These are phyloP conservation scores for Blastobotrys buckinghamii DNA, from an alignment of 1,139 yeast species.

Conservation along the genomic window DNA sequence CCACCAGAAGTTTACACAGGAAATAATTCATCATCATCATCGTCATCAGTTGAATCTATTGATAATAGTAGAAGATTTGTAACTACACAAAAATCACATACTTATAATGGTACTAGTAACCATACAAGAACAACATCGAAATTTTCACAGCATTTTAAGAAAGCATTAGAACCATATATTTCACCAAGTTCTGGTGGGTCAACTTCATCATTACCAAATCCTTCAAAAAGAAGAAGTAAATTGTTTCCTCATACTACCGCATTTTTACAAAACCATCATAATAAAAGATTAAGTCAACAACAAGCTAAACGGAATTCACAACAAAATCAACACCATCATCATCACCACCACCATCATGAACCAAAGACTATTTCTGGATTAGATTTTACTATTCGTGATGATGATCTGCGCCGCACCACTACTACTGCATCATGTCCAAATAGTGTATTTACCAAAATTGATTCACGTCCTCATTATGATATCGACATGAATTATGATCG, in stretches of 20 bases:
- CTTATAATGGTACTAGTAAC: not conserved
- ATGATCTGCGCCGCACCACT: conserved; percentile 12
- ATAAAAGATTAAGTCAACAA: not conserved
- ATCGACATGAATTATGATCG: conserved; percentile 5
- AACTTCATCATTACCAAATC: not conserved
- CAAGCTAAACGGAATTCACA: too few relatives aligned
- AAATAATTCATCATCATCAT: not conserved
- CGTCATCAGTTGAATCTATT: not conserved
- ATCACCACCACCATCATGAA: not conserved
- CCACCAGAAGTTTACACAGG: not conserved
- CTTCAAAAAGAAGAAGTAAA: not conserved
- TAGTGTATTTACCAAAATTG: conserved; percentile 6
- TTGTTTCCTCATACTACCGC: not conserved
- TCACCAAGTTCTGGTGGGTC: not conserved
- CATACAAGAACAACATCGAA: not conserved
- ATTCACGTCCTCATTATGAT: not conserved
- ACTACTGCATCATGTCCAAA: conserved; percentile 11
- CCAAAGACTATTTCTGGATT: conserved; percentile 3
- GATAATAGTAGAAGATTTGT: not conserved
- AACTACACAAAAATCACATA: not conserved
- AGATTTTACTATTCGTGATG: conserved; percentile 17
- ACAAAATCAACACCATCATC: not conserved
- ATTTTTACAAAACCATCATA: not conserved
- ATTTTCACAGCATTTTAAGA: not conserved
- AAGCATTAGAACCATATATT: not conserved